These are phyloP conservation scores for Cucurbita maxima DNA, from an alignment of 306 rosid genomes.

Conservation along the genomic window DNA sequence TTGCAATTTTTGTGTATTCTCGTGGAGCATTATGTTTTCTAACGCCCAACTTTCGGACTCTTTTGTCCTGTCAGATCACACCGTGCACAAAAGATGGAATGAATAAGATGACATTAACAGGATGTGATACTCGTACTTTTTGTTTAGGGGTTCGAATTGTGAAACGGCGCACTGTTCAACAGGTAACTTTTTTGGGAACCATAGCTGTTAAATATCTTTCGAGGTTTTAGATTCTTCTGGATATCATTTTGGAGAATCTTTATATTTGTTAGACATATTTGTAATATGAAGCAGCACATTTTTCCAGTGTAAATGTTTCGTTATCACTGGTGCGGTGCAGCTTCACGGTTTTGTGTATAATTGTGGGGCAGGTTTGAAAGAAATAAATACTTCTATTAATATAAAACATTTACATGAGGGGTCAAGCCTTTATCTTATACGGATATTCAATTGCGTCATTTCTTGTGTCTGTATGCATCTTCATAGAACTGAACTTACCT, in stretches of 20 bases:
- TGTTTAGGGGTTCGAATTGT: constrained; percentile 95
- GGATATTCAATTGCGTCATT: background rate
- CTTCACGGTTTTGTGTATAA: no score
- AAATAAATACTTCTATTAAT: background rate
- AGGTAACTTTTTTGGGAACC: constrained; percentile 31
- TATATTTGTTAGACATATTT: background rate
- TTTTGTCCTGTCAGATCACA: constrained; percentile 59
- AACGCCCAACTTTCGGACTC: constrained; percentile 9
- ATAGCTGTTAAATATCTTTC: background rate
- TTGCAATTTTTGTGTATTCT: background rate
- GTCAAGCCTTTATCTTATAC: background rate
- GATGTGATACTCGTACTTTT: constrained; percentile 76
- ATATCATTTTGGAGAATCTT: background rate
- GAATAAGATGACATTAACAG: constrained; percentile 76
- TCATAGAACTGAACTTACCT: background rate
- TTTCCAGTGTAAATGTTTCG: background rate
- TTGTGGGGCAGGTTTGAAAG: background rate
- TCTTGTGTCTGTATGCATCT: background rate
- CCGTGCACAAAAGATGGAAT: constrained; percentile 65
- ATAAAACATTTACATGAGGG: background rate
- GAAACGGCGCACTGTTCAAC: constrained; percentile 58
- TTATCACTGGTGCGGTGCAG: background rate
- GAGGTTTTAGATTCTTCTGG: background rate
- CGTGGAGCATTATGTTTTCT: background rate
- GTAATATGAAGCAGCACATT: background rate